Percentiles rank a stretch among this genome's conserved stretches.
Conservation (phyloP, 148 eudicot species). For the Rhododendron kiyosumense region DNA sequence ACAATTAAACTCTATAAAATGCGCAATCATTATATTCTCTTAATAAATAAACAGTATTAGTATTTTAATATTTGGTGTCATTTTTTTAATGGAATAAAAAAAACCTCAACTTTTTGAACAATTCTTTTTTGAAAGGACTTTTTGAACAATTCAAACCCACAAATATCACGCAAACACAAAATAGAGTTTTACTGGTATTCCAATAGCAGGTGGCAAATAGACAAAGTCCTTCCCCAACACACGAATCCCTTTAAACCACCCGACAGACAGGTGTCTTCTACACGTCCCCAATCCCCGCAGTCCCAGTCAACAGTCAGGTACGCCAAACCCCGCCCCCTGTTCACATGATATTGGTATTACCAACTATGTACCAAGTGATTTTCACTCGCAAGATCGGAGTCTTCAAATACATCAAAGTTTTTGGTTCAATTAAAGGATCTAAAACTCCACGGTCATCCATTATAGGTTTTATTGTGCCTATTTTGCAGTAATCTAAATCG, state of each 20-base stretch:
- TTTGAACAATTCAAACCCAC: background rate
- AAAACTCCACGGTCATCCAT: too few species aligned
- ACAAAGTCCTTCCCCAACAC: background rate
- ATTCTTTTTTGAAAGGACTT: too few species aligned
- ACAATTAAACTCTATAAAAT: background rate
- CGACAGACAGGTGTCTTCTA: background rate
- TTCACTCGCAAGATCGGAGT: too few species aligned
- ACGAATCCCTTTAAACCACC: background rate
- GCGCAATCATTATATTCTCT: background rate
- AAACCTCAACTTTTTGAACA: background rate
- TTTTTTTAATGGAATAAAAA: background rate
- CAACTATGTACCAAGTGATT: too few species aligned
- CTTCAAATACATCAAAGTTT: too few species aligned
- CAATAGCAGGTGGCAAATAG: background rate
- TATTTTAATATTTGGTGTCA: too few species aligned
- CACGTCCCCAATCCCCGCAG: too few species aligned
- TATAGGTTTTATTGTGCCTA: too few species aligned
- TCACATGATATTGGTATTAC: too few species aligned
- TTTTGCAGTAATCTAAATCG: too few species aligned
- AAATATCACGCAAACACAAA: background rate
- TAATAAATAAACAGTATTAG: background rate
- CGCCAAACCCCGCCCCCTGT: too few species aligned
- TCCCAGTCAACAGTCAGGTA: background rate
- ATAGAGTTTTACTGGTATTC: background rate
- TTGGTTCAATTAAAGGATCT: too few species aligned